Base-by-base conservation (phyloP, 2,329 filamentous ascomycete species). In the Verticillium alfalfae region DNA sequence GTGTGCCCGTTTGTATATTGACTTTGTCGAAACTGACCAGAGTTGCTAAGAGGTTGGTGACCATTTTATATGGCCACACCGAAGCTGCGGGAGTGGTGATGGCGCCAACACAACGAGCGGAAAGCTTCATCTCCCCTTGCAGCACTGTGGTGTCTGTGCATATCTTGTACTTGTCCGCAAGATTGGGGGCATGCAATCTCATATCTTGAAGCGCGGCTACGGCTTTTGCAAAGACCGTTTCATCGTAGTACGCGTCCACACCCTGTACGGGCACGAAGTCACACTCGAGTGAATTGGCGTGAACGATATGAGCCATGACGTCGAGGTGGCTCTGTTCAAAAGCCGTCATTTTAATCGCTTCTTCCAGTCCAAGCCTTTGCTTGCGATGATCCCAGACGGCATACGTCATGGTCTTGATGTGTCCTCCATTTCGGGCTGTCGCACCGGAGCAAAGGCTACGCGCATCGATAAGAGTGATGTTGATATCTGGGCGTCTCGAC, bases 51-150 rank as follows among this genome's bases (percentile, higher is more conserved):
- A 66, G 55, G 31, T 4, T 31, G 18, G 67, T 65, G 36, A 69
- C 58, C 62, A 61, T 62, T 56, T 69, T 69, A 41, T 68, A 70
- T 5, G 69, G 69, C 67, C 65, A 70, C 8, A 70, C 55, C 2
- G 66, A 68, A 22, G 58, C 66, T 1, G 66, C 63, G 12, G 63
- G 64, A 18, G 67, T 55, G 12, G n/a, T 45, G 54, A 68, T 66
- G 3, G 65, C 66, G n/a, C 59, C 59, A 4, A 60, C n/a, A 31
- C 59, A 60, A 15, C 59, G 59, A n/a, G 26, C 15, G 2, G 61
- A 62, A 1, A 63, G 38, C 60, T 64, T 64, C 60, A 65, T 61
- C 7, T 56, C 41, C 5, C 52, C 15, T 22, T 58, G 58, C 1
- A 68, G 56, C 3, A 60, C 54, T 8, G 60, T n/a, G 9, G 34